phyloP scores from a whole-genome alignment of 352 stramenopile genomes.

The Phytophthora constricta region DNA sequence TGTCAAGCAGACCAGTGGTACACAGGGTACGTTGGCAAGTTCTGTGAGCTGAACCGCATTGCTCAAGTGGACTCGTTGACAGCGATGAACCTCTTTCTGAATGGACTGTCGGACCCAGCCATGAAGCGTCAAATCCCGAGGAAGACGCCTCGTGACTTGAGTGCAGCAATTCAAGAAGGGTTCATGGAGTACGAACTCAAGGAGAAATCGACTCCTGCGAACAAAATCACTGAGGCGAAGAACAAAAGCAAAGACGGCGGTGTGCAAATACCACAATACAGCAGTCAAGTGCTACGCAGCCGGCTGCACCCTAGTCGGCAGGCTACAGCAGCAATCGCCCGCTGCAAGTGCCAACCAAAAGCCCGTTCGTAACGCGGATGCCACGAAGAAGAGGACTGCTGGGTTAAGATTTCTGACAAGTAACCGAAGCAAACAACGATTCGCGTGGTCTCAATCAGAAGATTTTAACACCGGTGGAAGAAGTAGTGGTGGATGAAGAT shows the following conservation, averaged over 20 bases:
- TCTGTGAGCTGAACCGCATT: conserved; percentile 18
- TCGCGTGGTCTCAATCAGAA: not conserved
- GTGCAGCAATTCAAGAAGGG: conserved; percentile 9
- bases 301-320: not conserved
- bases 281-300: not conserved
- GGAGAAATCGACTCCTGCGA: not conserved
- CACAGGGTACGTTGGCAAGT: conserved; percentile 20
- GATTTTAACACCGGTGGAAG: conserved; percentile 1
- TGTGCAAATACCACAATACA: not conserved
- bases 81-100: conserved; percentile 26
- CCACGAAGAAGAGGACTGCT: conserved; percentile 11
- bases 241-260: not conserved
- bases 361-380: not conserved
- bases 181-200: conserved; percentile 18
- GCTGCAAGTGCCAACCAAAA: not conserved
- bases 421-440: not conserved
- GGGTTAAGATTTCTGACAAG: conserved; percentile 9
- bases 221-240: not conserved
- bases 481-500: not conserved
- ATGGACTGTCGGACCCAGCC: conserved; percentile 9
- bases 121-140: conserved; percentile 21
- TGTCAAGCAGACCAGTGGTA: conserved; percentile 21
- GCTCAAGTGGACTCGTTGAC: conserved; percentile 8
- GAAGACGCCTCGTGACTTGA: conserved; percentile 9
- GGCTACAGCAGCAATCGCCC: not conserved